Base-by-base conservation (phyloP, 2,329 filamentous ascomycete genomes). In the Ascocoryne sarcoides region DNA sequence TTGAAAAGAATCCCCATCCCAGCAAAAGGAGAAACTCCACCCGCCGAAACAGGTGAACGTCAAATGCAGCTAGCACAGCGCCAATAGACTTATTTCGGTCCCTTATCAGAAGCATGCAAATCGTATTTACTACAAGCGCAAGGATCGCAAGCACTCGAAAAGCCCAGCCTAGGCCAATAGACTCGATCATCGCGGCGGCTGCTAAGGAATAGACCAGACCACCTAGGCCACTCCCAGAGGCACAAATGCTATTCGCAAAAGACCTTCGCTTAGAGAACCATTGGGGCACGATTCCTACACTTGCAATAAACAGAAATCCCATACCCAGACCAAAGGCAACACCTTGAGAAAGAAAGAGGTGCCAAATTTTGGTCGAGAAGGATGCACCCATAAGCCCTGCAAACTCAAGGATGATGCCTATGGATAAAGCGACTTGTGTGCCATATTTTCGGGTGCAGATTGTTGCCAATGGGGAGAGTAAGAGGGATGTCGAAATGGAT, bases 291-390 rank as follows among this genome's bases (percentile, higher is more conserved):
- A 80, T 68, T 1, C 68, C 69, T 1, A 75, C 71, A 3, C 64
- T 88, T 84, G 68, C 69, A 0, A 79, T 69, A 48, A 88, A 90
- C 8, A 82, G 65, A 42, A 89, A 80, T 0, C 84, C 84, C 71
- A 90, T 81, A 3, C 84, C 84, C 16, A 81, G 60, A n/a, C 85
- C 85, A 47, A 90, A 89, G 39, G 78, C 75, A 2, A 89, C 55
- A 4, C 85, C 85, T 56, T 90, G 85, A 4, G 71, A 75, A 0
- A 90, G 69, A 42, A 88, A 79, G 1, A 92, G 68, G 26, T 90
- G 84, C 80, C 83, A 89, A 42, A 85, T 79, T 41, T 75, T 55
- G 12, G 58, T 65, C 0, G 81, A 73, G 51, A 87, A 88, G 10
- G 77, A 82, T 5, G 84, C 83, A 2, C 75, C 76, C 32, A 88